These are phyloP conservation scores for Phytophthora ohioensis DNA, from an alignment of 352 stramenopile species.

Conservation along the genomic window DNA sequence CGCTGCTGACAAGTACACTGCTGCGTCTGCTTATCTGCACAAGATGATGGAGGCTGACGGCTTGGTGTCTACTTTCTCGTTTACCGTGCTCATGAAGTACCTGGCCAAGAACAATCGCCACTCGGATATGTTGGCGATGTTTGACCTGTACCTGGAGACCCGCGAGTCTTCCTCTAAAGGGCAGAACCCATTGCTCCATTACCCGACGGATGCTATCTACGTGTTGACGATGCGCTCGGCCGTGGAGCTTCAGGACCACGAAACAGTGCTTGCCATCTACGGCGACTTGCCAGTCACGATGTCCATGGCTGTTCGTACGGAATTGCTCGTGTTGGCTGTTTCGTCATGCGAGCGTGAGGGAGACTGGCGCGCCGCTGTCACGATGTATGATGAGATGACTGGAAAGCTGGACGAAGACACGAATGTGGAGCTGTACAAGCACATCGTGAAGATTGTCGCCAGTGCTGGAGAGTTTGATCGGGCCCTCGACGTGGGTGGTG, in stretches of 20 bases:
- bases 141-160: slow-evolving; percentile 67
- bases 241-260: slow-evolving; percentile 56
- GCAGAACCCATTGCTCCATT: slow-evolving; percentile 70
- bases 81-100: slow-evolving; percentile 82
- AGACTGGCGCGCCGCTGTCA: slow-evolving; percentile 81
- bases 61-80: slow-evolving; percentile 72
- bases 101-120: slow-evolving; percentile 47
- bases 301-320: slow-evolving; percentile 63
- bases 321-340: slow-evolving; percentile 60
- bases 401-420: slow-evolving; percentile 57
- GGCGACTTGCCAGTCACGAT: slow-evolving; percentile 47
- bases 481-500: slow-evolving; percentile 85
- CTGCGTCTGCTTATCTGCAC: slow-evolving; percentile 58
- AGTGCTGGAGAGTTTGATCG: slow-evolving; percentile 85
- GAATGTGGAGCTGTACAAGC: slow-evolving; percentile 84
- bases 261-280: slow-evolving; percentile 72
- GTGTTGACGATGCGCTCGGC: slow-evolving; percentile 69
- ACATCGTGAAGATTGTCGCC: slow-evolving; percentile 85
- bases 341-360: slow-evolving; percentile 66
- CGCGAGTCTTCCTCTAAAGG: slow-evolving; percentile 52
- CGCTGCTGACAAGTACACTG: slow-evolving; percentile 57
- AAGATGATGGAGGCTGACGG: slow-evolving; percentile 54
- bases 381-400: slow-evolving; percentile 80
- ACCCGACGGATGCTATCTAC: slow-evolving; percentile 70
- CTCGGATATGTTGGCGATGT: slow-evolving; percentile 60